Base-by-base conservation (phyloP, 192 early-diverging fungal genomes). In the Phlyctochytrium arcticum region DNA sequence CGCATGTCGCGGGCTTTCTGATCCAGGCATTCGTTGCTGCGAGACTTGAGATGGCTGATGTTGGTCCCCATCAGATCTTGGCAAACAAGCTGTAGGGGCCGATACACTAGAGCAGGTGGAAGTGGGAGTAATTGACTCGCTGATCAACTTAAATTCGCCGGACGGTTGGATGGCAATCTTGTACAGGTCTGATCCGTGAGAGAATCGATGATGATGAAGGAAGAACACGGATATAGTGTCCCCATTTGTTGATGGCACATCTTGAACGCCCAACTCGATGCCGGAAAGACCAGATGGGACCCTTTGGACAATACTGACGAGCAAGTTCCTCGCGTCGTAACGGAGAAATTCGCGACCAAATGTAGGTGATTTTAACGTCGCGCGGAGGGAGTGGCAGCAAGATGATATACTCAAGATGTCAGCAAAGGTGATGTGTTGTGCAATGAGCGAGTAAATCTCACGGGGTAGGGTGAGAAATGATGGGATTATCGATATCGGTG, bases 401-500 rank as follows among this genome's bases (percentile, higher is more conserved):
- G n/a, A 33, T 0, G 56, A 15, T 0, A 57, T 23, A n/a, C 24
- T 17, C 8, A 61, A 37, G 34, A 70, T 44, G 42, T 71, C 70
- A 69, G 32, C 66, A 7, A 70, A 48, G 9, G 60, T 42, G 39
- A 82, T 67, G 26, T 87, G 83, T 0, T 82, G 87, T 32, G 86
- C 87, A 37, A 89, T 89, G 3, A 75, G 75, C 50, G 87, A 70
- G 12, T 88, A 84, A 37, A 87, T 87, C 24, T 76, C 70, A 44
- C 78, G 12, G 12, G 56, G 56, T 3, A 57, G 35, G 56, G 56
- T 53, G 39, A 44, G 15, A 44, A n/a, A 19, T 12, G n/a, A 1
- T 44, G 39, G 1, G 39, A 12, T 44, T 19, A 44, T 19, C 21
- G 39, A 2, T 44, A 44, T 44, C 2, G 21, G 21, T 19, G 39